Evolutionary conservation across 352 stramenopile genomes (phyloP).

Genomic region (Phytopythium ostracodes): DNA sequence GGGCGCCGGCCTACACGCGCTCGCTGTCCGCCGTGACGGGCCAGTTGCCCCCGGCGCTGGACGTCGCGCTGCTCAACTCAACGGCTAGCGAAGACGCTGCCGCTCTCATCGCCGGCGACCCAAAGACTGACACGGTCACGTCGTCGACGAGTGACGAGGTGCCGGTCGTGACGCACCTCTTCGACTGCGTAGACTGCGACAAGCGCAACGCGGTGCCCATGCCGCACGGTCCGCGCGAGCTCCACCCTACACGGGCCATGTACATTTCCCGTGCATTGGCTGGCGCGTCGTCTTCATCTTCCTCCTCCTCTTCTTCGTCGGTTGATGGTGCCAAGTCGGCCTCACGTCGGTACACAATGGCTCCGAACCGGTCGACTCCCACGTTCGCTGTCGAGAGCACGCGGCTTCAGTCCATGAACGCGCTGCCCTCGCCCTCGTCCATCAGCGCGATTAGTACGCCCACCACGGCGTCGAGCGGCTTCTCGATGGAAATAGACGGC

Average conservation of each 20-base stretch:
- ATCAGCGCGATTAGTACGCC: conserved; percentile 19
- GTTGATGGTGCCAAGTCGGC: conserved; percentile 15
- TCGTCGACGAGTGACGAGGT: conserved; percentile 11
- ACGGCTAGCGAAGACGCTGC: neutral
- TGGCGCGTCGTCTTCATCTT: conserved; percentile 8
- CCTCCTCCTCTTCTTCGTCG: too few species aligned
- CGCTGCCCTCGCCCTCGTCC: conserved; percentile 27
- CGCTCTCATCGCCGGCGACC: neutral
- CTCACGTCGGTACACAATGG: conserved; percentile 25
- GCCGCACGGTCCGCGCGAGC: conserved; percentile 50
- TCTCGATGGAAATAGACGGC: conserved; percentile 6
- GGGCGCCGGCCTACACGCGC: conserved; percentile 5
- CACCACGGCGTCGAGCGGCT: conserved; percentile 19
- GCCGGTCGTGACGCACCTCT: conserved; percentile 37
- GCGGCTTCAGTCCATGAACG: conserved; percentile 27
- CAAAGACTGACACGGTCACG: neutral
- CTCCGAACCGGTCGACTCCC: conserved; percentile 22
- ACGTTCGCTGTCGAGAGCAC: conserved; percentile 31
- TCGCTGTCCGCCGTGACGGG: conserved; percentile 11
- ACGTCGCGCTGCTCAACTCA: neutral
- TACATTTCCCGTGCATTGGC: conserved; percentile 55
- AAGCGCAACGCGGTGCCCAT: conserved; percentile 26
- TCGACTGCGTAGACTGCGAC: conserved; percentile 57
- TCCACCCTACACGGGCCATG: conserved; percentile 65
- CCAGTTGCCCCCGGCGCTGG: neutral